Evolutionary conservation across 2,329 filamentous ascomycete species (phyloP).

Genomic region (Diaporthe vaccinii): DNA sequence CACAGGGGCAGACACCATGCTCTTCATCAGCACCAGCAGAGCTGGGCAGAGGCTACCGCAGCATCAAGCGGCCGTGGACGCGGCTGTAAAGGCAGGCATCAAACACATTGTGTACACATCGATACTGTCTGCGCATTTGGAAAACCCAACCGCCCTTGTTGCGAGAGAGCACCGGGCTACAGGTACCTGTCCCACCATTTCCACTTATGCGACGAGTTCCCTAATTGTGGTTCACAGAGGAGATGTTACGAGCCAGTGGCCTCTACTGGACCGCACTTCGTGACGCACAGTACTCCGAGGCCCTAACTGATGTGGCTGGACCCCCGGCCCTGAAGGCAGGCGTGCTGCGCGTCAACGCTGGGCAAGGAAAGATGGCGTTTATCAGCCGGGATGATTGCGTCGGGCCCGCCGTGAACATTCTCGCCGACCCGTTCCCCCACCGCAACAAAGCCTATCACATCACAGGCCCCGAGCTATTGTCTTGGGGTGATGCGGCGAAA

Average conservation of each 20-base stretch:
- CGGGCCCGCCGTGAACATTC: not conserved
- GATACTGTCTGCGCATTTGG: slow-evolving; percentile 12
- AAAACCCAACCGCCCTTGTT: slow-evolving; percentile 4
- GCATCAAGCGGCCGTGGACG: slow-evolving; percentile 14
- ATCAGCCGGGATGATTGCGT: slow-evolving; percentile 13
- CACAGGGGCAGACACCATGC: slow-evolving; percentile 1
- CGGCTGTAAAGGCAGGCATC: not conserved
- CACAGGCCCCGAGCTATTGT: slow-evolving; percentile 17
- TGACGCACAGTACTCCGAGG: slow-evolving; percentile 17
- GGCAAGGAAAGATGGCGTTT: slow-evolving; percentile 11
- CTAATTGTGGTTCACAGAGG: not conserved
- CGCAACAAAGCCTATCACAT: slow-evolving; percentile 20
- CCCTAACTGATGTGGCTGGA: not conserved
- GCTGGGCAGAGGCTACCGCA: slow-evolving; percentile 13
- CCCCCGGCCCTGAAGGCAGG: slow-evolving; percentile 12
- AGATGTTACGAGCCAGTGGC: not conserved
- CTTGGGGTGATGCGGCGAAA: slow-evolving; percentile 6
- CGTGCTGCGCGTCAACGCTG: not conserved
- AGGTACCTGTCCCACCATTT: not conserved
- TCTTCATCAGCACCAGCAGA: slow-evolving; percentile 17
- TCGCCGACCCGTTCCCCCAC: not conserved
- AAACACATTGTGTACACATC: slow-evolving; percentile 25
- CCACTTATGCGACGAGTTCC: not conserved
- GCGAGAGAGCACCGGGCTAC: slow-evolving; percentile 15
- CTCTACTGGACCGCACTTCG: slow-evolving; percentile 20